A percentile compares a stretch with the other conserved stretches of the same genome.
These are phyloP conservation scores for Pestalotiopsis sp. DNA, from an alignment of 2,329 filamentous ascomycete genomes.

Conservation along the genomic window DNA sequence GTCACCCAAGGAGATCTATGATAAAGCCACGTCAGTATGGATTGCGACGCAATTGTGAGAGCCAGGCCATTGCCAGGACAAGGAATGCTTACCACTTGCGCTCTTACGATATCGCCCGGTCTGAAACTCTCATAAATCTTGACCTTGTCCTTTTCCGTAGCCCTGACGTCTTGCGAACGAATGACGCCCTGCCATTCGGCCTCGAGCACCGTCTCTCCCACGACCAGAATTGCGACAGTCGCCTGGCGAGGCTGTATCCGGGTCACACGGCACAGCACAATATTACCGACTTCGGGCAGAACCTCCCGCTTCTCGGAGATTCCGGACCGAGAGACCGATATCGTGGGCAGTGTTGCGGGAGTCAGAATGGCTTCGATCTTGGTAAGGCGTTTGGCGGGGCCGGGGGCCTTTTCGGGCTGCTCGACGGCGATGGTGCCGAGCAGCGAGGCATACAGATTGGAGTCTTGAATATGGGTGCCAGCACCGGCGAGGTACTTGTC, in stretches of 20 bases:
- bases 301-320: slow-evolving; percentile 63
- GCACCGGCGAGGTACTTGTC: slow-evolving; percentile 72
- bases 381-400: slow-evolving; percentile 61
- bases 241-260: slow-evolving; percentile 85
- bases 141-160: slow-evolving; percentile 94
- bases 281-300: slow-evolving; percentile 78
- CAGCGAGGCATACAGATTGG: slow-evolving; percentile 79
- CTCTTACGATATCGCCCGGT: slow-evolving; percentile 89
- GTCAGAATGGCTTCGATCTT: slow-evolving; percentile 53
- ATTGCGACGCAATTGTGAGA: background rate
- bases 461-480: slow-evolving; percentile 81
- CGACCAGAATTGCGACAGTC: slow-evolving; percentile 82
- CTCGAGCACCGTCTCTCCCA: slow-evolving; percentile 71
- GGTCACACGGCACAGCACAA: slow-evolving; percentile 83
- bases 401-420: slow-evolving; percentile 47
- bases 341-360: slow-evolving; percentile 48
- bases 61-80: background rate
- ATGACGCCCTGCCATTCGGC: slow-evolving; percentile 87
- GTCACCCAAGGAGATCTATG: slow-evolving; percentile 85
- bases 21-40: slow-evolving; percentile 4
- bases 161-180: slow-evolving; percentile 86
- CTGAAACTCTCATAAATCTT: slow-evolving; percentile 89
- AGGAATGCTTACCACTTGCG: slow-evolving; percentile 68
- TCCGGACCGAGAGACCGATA: slow-evolving; percentile 56
- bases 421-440: slow-evolving; percentile 69